These are phyloP conservation scores for Phalaenopsis hybrid DNA, from an alignment of 116 monocot genomes.

Conservation along the genomic window DNA sequence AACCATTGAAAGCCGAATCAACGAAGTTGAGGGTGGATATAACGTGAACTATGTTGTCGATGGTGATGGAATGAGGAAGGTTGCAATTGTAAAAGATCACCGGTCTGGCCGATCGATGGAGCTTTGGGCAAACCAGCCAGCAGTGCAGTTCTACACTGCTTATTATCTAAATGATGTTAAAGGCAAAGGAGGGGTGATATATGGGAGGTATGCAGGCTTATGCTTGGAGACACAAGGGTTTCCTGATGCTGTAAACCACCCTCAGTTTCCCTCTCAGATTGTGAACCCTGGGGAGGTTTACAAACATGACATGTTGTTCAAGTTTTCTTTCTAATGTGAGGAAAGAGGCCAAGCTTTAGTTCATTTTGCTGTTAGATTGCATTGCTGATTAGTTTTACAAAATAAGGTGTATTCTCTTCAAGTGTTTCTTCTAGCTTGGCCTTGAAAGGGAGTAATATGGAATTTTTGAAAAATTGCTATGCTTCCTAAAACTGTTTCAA, in stretches of 20 bases:
- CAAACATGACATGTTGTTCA: constrained; percentile 60
- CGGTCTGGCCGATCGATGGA: constrained; percentile 42
- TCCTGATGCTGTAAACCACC: constrained; percentile 63
- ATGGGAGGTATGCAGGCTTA: constrained; percentile 33
- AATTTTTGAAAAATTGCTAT: too few relatives aligned
- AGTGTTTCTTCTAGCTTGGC: too few relatives aligned
- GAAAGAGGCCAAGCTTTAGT: not conserved
- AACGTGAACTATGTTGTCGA: constrained; percentile 57
- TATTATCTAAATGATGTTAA: constrained; percentile 22
- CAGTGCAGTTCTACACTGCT: constrained; percentile 57
- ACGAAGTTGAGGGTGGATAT: constrained; percentile 34
- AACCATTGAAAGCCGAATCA: constrained; percentile 43
- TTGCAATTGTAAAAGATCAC: constrained; percentile 40
- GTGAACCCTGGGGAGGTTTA: constrained; percentile 50
- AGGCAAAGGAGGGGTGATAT: constrained; percentile 48
- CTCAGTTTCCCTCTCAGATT: constrained; percentile 61
- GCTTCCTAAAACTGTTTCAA: too few relatives aligned
- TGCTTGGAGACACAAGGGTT: constrained; percentile 81
- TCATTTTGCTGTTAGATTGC: not conserved
- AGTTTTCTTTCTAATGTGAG: constrained; percentile 40
- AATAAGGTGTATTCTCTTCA: not conserved
- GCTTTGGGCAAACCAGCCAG: constrained; percentile 56
- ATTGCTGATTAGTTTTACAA: not conserved
- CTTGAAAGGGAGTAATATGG: not conserved
- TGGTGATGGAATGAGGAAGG: constrained; percentile 39